Evolutionary conservation across 257 asterid species (phyloP).

Genomic region (Jacaranda copaia): DNA sequence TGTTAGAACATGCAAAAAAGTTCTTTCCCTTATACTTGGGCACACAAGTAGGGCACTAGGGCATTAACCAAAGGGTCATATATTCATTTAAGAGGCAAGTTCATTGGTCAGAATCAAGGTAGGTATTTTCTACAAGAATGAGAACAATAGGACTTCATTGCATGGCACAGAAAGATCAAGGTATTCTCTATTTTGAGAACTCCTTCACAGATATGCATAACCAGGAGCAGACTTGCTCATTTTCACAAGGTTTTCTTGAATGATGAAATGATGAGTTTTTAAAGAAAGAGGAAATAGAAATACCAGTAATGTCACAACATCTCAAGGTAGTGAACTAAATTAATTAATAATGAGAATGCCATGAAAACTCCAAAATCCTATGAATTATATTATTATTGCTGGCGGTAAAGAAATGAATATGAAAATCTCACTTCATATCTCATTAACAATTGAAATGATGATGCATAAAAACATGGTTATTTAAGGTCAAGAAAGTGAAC

Average conservation of each 20-base stretch:
- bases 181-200: neutral
- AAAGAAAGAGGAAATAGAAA: conserved; percentile 1
- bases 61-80: conserved; percentile 9
- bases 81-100: conserved; percentile 11
- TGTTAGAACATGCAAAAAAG: conserved; percentile 24
- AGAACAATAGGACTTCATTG: conserved; percentile 20
- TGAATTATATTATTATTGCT: neutral
- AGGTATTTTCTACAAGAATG: conserved; percentile 7
- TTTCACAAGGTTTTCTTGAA: conserved; percentile 1
- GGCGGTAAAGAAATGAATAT: neutral
- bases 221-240: neutral
- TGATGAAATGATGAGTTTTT: neutral
- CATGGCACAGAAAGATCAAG: conserved; percentile 9
- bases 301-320: conserved; percentile 21
- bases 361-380: neutral
- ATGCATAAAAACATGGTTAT: neutral
- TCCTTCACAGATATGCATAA: neutral
- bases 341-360: neutral
- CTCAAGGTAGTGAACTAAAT: neutral
- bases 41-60: conserved; percentile 18
- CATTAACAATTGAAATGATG: neutral
- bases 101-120: conserved; percentile 1
- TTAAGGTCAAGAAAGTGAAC: neutral
- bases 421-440: neutral
- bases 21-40: neutral